A percentile compares a stretch with the other conserved stretches of the same genome.
Conservation (phyloP, 257 asterid species). For the Forsythia suspensa region DNA sequence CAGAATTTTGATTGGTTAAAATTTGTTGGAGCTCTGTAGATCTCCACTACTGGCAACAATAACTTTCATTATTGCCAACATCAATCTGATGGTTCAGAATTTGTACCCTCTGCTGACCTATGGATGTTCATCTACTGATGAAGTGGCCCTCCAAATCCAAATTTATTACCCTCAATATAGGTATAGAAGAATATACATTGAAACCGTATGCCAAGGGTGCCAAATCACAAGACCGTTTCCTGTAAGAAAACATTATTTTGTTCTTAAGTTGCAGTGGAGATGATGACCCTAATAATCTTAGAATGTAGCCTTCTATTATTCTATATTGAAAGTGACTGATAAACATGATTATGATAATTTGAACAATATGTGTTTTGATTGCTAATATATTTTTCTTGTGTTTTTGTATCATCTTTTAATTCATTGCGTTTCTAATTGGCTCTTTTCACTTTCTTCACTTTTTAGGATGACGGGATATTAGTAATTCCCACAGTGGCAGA, state of each 20-base stretch:
- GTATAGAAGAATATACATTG: background rate
- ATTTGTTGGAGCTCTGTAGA: background rate
- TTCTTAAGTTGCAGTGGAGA: background rate
- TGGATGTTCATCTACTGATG: background rate
- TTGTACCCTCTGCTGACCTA: background rate
- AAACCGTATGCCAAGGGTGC: background rate
- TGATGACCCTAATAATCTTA: background rate
- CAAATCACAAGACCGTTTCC: background rate
- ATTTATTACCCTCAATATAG: background rate
- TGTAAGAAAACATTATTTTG: background rate
- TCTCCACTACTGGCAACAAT: background rate
- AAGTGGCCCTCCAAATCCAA: background rate
- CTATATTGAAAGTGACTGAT: background rate
- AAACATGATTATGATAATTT: background rate
- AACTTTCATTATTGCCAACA: background rate
- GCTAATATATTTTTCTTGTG: background rate
- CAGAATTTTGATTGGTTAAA: background rate
- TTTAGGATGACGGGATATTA: slow-evolving; percentile 73
- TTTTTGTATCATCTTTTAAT: background rate
- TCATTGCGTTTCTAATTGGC: slow-evolving; percentile 9
- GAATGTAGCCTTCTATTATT: background rate
- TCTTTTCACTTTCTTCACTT: slow-evolving; percentile 14
- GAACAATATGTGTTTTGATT: background rate
- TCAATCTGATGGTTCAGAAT: background rate
- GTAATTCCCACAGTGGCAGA: slow-evolving; percentile 83